Evolutionary conservation across 2,329 filamentous ascomycete genomes (phyloP), one percentile per base, ranked within the genome.

Genomic region (Teratosphaeria pseudoeucalypti): DNA sequence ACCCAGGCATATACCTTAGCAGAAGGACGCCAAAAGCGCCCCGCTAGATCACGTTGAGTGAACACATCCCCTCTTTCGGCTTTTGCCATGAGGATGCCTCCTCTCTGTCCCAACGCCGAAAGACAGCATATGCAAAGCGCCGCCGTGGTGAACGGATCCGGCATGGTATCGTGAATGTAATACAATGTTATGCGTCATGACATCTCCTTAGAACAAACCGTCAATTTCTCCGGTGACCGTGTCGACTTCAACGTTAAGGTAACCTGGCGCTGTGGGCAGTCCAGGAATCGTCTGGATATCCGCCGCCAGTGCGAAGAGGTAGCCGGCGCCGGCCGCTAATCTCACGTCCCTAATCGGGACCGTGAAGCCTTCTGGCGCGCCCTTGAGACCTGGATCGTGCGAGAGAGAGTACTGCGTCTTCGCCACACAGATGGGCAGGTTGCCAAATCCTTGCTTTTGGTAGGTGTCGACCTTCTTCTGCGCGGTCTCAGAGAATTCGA

Each of bases 281-380:
- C 94, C 94, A 14, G 94, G 94, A 64, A 99, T 99, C 1, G 94
- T 99, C 80, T 97, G 94, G 66, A 99, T 97, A 71, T 99, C 94
- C 14, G 94, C 94, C 58, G 94, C 94, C 62, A 97, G 82, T 6
- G 94, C 94, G 68, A 96, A 96, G 82, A 96, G 77, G 74, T 96
- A 96, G 63, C 94, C 94, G 63, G 90, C 94, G 71, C 94, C 94
- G 61, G 92, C 92, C 32, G 94, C 94, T 81, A 99, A 85, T 63
- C 92, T 82, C 47, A 99, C 92, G 72, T 99, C 94, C 61, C 92
- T 82, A 67, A 99, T 96, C 1, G 94, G 94, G 6, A 99, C 85
- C 0, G 90, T 95, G 76, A 97, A 99, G 61, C 92, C 94, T 3
- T 87, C 89, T 27, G 94, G 94, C 9, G 94, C 94, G 63, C 94